A percentile compares a stretch with the other conserved stretches of the same genome.
These are phyloP conservation scores for Capsaspora owczarzaki DNA, from an alignment of 78 protist genomes.

Conservation along the genomic window DNA sequence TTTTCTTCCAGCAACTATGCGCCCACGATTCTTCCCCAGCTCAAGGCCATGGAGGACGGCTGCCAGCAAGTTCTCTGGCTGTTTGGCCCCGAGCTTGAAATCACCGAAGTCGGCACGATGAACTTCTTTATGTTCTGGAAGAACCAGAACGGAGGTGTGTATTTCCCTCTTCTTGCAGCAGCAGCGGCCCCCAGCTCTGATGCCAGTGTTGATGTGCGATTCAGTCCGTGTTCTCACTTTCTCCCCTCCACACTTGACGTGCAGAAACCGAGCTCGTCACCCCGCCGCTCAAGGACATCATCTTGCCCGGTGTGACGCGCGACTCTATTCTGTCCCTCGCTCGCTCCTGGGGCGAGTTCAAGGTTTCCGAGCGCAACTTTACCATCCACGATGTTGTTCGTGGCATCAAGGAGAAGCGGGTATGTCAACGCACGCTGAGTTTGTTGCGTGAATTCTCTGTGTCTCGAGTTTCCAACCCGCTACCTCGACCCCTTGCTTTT, in stretches of 20 bases:
- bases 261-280: constrained; percentile 60
- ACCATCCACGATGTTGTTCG: constrained; percentile 75
- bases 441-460: not conserved
- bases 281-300: constrained; percentile 71
- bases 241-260: too few relatives aligned
- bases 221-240: not conserved
- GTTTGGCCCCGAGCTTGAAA: constrained; percentile 52
- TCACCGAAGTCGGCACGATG: constrained; percentile 99
- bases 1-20: constrained; percentile 86
- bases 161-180: not conserved
- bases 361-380: constrained; percentile 73
- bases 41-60: constrained; percentile 65
- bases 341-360: constrained; percentile 59
- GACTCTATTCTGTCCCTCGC: constrained; percentile 74
- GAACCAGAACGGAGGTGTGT: constrained; percentile 56
- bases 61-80: constrained; percentile 95
- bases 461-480: not conserved
- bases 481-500: not conserved
- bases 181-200: too few relatives aligned
- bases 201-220: too few relatives aligned
- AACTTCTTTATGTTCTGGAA: constrained; percentile 82
- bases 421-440: constrained; percentile 1
- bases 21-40: constrained; percentile 78
- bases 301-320: constrained; percentile 96
- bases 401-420: constrained; percentile 64